These are phyloP conservation scores for Scedosporium minutisporum DNA, from an alignment of 2,329 filamentous ascomycete genomes.

Conservation along the genomic window DNA sequence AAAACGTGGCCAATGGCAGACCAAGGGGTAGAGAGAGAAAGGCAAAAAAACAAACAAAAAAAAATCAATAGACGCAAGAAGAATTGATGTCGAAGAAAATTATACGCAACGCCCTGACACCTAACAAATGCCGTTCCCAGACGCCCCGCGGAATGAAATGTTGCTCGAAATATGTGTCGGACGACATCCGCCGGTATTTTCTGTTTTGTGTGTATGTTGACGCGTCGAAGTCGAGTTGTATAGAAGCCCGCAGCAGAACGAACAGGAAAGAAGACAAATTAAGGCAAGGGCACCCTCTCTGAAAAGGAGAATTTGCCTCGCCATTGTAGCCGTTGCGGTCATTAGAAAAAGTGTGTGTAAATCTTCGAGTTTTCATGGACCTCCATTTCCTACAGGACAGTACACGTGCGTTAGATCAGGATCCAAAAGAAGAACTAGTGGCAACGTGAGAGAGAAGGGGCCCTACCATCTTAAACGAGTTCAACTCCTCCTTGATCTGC, in stretches of 20 bases:
- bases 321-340: conserved; percentile 22
- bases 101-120: background rate
- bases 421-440: conserved; percentile 5
- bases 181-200: background rate
- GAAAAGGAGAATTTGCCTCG: conserved; percentile 10
- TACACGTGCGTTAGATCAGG: conserved; percentile 25
- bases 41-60: conserved; percentile 3
- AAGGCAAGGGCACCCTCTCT: background rate
- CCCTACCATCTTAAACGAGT: conserved; percentile 86
- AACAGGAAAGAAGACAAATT: conserved; percentile 9
- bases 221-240: background rate
- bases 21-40: background rate
- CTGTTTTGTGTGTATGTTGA: background rate
- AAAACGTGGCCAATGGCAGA: background rate
- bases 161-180: background rate
- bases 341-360: conserved; percentile 99
- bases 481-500: conserved; percentile 98
- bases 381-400: conserved; percentile 77
- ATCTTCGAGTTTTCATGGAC: conserved; percentile 98
- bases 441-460: background rate
- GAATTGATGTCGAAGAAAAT: conserved; percentile 5
- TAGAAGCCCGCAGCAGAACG: conserved; percentile 15
- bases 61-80: conserved; percentile 7
- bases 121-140: background rate
- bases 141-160: background rate